Evolutionary conservation across 441 rosid genomes (phyloP).

Genomic region (Adansonia grandidieri): DNA sequence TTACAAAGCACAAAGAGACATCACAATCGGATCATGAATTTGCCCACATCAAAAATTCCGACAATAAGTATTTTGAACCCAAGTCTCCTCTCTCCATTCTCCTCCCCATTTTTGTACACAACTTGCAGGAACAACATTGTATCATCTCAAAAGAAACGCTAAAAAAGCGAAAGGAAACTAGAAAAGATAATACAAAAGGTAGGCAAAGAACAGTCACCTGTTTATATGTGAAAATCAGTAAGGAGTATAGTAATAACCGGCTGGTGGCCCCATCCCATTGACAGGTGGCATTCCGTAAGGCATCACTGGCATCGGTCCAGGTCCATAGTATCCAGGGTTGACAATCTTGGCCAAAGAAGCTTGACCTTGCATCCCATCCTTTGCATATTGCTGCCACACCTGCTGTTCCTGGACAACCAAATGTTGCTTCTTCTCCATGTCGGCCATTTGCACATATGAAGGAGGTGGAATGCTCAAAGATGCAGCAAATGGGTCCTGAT

Average conservation of each 20-base stretch:
- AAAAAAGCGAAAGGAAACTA: slow-evolving; percentile 18
- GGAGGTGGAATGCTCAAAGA: slow-evolving; percentile 85
- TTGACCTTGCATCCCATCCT: slow-evolving; percentile 93
- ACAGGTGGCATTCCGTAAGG: slow-evolving; percentile 87
- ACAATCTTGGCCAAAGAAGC: slow-evolving; percentile 73
- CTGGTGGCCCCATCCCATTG: slow-evolving; percentile 73
- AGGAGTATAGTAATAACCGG: slow-evolving; percentile 79
- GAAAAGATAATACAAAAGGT: slow-evolving; percentile 29
- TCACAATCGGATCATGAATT: slow-evolving; percentile 32
- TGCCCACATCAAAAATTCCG: slow-evolving; percentile 39
- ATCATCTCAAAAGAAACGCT: slow-evolving; percentile 12
- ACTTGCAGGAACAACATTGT: slow-evolving; percentile 34
- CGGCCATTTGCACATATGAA: slow-evolving; percentile 91
- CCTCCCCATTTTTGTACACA: slow-evolving; percentile 29
- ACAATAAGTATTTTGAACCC: slow-evolving; percentile 27
- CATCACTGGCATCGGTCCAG: slow-evolving; percentile 51
- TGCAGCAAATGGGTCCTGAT: slow-evolving; percentile 96
- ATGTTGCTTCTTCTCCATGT: slow-evolving; percentile 90
- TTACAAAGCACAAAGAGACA: slow-evolving; percentile 52
- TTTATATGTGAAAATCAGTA: slow-evolving; percentile 47
- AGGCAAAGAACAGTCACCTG: slow-evolving; percentile 35
- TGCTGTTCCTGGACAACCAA: slow-evolving; percentile 84
- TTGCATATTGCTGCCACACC: slow-evolving; percentile 83
- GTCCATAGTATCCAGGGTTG: slow-evolving; percentile 45
- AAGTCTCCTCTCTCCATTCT: slow-evolving; percentile 24